Base-by-base conservation (phyloP, 2,329 filamentous ascomycete genomes). In the Blastomyces gilchristii region DNA sequence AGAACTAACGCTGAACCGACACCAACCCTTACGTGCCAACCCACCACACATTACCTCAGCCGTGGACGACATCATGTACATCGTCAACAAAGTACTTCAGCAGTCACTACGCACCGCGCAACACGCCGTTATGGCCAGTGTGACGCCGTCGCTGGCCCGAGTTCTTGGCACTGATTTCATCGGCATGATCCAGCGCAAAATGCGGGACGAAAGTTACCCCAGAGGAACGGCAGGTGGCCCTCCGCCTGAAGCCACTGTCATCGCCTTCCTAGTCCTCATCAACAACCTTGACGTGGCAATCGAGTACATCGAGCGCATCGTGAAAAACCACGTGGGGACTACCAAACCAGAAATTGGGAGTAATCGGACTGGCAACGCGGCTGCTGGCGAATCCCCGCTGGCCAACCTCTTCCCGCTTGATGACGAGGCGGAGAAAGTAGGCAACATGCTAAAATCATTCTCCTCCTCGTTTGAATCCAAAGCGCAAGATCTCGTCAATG, bases 41-140 rank as follows among this genome's bases (percentile, higher is more conserved):
- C 84, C 91, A 2, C 94, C 94, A 0, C 95, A 90, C 71, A 96
- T 99, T 70, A 93, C 94, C 53, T 91, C 92, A 1, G 92, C 93
- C 0, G 92, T 99, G 9, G 94, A 99, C 78, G 94, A 97, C 77
- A 91, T 97, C 71, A 97, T 99, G 93, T 99, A 97, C 76, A 97
- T 99, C 69, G 90, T 96, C 72, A 96, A 95, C 72, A 88, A 93
- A 60, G 89, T 97, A 43, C 81, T 97, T 8, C 88, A 95, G 67
- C 87, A 93, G 67, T 89, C 91, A 0, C 80, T 97, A 28, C 88
- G 90, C 0, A 97, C 95, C 0, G 90, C 89, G 1, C 92, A 97
- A 72, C 82, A 87, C 68, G 82, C 87, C 22, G 86, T 96, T 3
- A 83, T 96, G 28, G 85, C 85, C 52, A 89, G 85, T 63, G 89